Evolutionary conservation across 768 basidiomycete species (phyloP), one percentile per base, ranked within the genome.

Genomic region (Jaapia argillacea): DNA sequence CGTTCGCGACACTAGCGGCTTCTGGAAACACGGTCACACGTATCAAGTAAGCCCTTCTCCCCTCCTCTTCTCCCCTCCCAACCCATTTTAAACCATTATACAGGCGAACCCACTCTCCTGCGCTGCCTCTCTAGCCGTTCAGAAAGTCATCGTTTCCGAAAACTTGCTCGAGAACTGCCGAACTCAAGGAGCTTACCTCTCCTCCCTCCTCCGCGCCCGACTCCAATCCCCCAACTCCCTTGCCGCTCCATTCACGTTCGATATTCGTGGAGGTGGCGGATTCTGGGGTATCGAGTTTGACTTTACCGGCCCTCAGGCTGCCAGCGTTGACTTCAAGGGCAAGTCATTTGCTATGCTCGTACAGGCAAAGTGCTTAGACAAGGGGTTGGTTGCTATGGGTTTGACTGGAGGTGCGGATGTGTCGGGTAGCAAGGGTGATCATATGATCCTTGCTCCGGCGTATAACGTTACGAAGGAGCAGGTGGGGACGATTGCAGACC

Each of bases 211-310:
- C 25, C 56, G 63, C 33, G 64, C 71, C 47, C 70, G 75, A 22
- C 64, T 91, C 25, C 63, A 65, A 42, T 66, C 70, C 0, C 73
- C 76, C 5, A 75, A 72, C 51, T 64, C 75, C n/a, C 54, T 66
- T 36, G 74, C 81, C 26, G 73, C 75, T 22, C 81, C 80, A 1
- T 82, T 73, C 56, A 72, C 75, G 3, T 86, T 81, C 54, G 87
- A 90, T 56, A 75, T 90, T 46, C 81, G 91, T 23, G 90, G 91
- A 6, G 77, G 77, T 16, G 91, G 90, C 25, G 72, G 79, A 23
- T 88, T 91, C 65, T 90, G 84, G 83, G 82, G 69, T 20, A 63
- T 92, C 43, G 89, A 92, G 56, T 90, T 88, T 48, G 85, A 89
- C 51, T 78, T 85, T 48, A 67, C 68, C 4, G 58, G 56, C 13